Evolutionary conservation across 2,329 filamentous ascomycete species (phyloP).

Genomic region (Clathrospora elynae): DNA sequence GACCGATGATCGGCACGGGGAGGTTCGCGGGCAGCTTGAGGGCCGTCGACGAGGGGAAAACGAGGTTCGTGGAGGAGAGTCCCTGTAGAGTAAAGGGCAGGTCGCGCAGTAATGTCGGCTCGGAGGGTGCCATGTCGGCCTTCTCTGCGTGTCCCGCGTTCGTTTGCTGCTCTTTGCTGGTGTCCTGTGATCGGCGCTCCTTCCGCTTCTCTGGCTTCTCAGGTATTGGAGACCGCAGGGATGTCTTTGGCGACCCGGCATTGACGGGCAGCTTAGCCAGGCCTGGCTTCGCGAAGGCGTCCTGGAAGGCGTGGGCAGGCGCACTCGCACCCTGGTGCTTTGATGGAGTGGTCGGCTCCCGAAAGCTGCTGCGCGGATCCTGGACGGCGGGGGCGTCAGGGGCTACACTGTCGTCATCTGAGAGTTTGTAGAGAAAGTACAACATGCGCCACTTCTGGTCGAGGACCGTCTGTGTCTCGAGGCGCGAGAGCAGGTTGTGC

Average conservation of each 20-base stretch:
- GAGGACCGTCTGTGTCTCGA: conserved; percentile 88
- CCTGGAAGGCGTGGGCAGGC: conserved; percentile 46
- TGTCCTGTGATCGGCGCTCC: conserved; percentile 33
- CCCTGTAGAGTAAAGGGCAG: conserved; percentile 93
- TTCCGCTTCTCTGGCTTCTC: conserved; percentile 36
- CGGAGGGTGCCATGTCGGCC: conserved; percentile 43
- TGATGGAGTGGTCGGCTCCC: conserved; percentile 37
- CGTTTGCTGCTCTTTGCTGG: conserved; percentile 31
- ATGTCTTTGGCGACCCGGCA: conserved; percentile 38
- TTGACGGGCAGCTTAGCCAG: conserved; percentile 48
- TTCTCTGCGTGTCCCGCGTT: conserved; percentile 19
- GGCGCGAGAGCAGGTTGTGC: conserved; percentile 85
- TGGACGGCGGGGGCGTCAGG: conserved; percentile 15
- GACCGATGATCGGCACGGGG: conserved; percentile 80
- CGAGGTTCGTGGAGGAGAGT: conserved; percentile 81
- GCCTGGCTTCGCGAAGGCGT: conserved; percentile 55
- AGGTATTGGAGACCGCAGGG: conserved; percentile 21
- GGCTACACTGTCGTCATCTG: conserved; percentile 60
- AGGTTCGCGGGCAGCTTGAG: conserved; percentile 79
- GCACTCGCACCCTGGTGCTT: conserved; percentile 24
- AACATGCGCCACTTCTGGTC: conserved; percentile 97
- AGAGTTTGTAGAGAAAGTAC: conserved; percentile 83
- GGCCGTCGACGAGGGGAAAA: conserved; percentile 71
- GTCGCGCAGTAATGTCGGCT: conserved; percentile 63
- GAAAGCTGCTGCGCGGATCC: conserved; percentile 24